These are phyloP conservation scores for Gentiana straminea DNA, from an alignment of 257 asterid species.

Conservation along the genomic window DNA sequence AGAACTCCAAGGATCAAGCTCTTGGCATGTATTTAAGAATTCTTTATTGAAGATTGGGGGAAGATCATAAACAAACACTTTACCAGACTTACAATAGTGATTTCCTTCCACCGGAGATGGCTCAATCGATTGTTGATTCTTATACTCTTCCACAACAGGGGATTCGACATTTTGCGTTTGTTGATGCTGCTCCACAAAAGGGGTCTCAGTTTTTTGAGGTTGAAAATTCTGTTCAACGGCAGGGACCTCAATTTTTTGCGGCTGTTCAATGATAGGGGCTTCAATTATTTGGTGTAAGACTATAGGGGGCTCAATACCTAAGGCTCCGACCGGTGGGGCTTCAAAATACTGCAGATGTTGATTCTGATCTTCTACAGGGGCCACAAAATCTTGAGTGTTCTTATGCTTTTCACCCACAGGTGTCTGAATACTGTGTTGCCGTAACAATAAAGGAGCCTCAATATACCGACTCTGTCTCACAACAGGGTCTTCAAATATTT, in stretches of 20 bases:
- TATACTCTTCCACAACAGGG: neutral
- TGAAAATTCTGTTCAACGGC: neutral
- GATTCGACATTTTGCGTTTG: too few species aligned
- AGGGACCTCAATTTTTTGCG: too few species aligned
- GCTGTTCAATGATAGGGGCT: too few species aligned
- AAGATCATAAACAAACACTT: conserved; percentile 38
- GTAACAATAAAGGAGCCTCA: too few species aligned
- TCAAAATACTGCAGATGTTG: too few species aligned
- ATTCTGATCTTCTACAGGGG: neutral
- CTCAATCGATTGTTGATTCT: neutral
- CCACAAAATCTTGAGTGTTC: neutral
- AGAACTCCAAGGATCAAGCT: conserved; percentile 48
- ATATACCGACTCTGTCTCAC: too few species aligned
- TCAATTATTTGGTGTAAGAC: neutral
- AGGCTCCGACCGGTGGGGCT: too few species aligned
- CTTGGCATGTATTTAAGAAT: conserved; percentile 34
- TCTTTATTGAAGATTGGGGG: conserved; percentile 35
- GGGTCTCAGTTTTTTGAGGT: neutral
- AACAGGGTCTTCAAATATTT: too few species aligned
- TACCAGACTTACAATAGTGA: conserved; percentile 18
- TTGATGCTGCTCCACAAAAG: too few species aligned
- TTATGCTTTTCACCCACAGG: neutral
- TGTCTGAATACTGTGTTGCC: too few species aligned
- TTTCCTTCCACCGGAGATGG: neutral
- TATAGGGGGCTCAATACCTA: too few species aligned